These are phyloP conservation scores for Fraxinus platypoda DNA, from an alignment of 305 asterid species.

Conservation along the genomic window DNA sequence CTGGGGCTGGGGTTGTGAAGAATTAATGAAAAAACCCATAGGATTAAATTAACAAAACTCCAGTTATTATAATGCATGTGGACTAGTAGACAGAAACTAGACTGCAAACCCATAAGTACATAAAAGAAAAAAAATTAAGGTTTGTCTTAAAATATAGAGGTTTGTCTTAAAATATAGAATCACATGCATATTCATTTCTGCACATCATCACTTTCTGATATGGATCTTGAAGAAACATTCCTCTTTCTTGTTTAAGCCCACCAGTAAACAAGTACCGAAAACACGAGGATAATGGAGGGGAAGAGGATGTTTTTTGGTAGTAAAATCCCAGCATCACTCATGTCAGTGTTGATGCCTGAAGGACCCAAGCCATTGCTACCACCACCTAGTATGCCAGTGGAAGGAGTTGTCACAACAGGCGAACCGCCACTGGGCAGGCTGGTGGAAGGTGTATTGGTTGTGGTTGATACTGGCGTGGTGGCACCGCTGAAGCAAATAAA, in stretches of 20 bases:
- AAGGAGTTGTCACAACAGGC: constrained; percentile 51
- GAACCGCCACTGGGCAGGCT: constrained; percentile 37
- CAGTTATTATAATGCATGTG: neutral
- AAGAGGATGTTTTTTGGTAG: constrained; percentile 19
- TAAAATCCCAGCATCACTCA: constrained; percentile 35
- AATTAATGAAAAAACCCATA: neutral
- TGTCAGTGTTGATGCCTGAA: constrained; percentile 51
- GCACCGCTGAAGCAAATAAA: neutral
- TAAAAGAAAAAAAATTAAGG: neutral
- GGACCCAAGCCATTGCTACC: constrained; percentile 59
- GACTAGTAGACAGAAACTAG: neutral
- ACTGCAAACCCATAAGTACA: constrained; percentile 2
- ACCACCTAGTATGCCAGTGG: constrained; percentile 48
- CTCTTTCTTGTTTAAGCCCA: constrained; percentile 25
- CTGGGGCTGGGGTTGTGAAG: neutral
- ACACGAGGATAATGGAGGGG: constrained; percentile 24
- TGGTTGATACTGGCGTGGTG: constrained; percentile 2
- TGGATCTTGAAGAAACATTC: constrained; percentile 4
- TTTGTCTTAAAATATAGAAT: constrained; percentile 17
- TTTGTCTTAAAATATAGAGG: constrained; percentile 15
- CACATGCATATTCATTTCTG: constrained; percentile 24
- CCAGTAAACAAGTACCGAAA: constrained; percentile 32
- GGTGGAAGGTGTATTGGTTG: constrained; percentile 25
- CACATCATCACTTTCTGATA: constrained; percentile 19
- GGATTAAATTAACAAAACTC: neutral